phyloP scores from a whole-genome alignment of 2,329 filamentous ascomycete species.

The Stachybotrys elegans region DNA sequence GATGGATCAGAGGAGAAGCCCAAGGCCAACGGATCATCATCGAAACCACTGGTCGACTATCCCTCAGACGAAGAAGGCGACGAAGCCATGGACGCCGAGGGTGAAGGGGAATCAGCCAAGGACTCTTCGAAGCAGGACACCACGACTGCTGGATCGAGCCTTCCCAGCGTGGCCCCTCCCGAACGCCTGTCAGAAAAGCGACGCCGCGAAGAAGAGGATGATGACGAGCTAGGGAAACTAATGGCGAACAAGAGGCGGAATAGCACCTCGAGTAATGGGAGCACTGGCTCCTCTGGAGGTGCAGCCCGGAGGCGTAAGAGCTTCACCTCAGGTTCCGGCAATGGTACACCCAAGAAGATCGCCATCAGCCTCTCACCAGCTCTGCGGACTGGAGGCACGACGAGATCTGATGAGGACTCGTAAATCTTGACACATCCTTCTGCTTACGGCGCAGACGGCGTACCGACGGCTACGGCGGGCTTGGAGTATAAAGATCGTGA shows the following conservation, averaged over 20 bases:
- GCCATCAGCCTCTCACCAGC: constrained; percentile 51
- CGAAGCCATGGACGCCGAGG: constrained; percentile 52
- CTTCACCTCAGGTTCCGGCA: constrained; percentile 35
- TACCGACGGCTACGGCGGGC: too few species aligned
- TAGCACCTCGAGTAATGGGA: constrained; percentile 41
- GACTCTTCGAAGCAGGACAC: constrained; percentile 27
- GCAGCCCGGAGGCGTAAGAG: constrained; percentile 30
- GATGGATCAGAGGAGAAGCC: constrained; percentile 27
- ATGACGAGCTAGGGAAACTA: constrained; percentile 85
- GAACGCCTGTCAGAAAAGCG: constrained; percentile 86
- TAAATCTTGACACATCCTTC: too few species aligned
- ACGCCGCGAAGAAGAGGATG: constrained; percentile 84
- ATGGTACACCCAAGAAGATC: constrained; percentile 46
- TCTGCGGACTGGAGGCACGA: constrained; percentile 33
- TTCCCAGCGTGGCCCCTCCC: constrained; percentile 49
- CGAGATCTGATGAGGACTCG: constrained; percentile 34
- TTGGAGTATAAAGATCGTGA: too few species aligned
- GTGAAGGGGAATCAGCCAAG: constrained; percentile 19
- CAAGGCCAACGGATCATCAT: constrained; percentile 55
- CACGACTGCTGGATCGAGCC: constrained; percentile 18
- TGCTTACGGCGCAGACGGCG: too few species aligned
- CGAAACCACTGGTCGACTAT: constrained; percentile 84
- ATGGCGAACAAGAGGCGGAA: constrained; percentile 60
- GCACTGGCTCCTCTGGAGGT: constrained; percentile 27
- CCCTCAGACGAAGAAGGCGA: constrained; percentile 79